A percentile compares a stretch with the other conserved stretches of the same genome.
These are phyloP conservation scores for Talaromyces sp. DNA, from an alignment of 2,329 filamentous ascomycete species.

Conservation along the genomic window DNA sequence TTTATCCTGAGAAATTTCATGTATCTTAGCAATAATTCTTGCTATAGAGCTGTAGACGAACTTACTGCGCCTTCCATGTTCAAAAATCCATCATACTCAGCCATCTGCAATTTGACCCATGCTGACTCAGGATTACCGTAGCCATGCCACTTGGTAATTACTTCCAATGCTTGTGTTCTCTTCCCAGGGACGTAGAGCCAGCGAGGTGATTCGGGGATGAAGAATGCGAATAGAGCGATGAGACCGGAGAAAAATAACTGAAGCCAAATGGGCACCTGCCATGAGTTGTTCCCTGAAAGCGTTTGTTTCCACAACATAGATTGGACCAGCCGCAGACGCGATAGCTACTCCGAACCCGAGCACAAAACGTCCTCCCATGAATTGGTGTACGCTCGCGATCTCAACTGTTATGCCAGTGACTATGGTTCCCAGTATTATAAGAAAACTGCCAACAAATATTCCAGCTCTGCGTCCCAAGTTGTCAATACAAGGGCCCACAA, in stretches of 20 bases:
- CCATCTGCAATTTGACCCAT: conserved; percentile 26
- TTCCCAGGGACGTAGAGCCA: conserved; percentile 39
- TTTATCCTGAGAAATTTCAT: no score
- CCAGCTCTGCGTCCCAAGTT: conserved; percentile 49
- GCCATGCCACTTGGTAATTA: conserved; percentile 15
- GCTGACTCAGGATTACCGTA: conserved; percentile 23
- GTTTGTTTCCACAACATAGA: conserved; percentile 60
- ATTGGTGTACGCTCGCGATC: conserved; percentile 34
- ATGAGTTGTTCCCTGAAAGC: conserved; percentile 48
- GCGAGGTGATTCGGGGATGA: conserved; percentile 42
- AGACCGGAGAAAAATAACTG: conserved; percentile 44
- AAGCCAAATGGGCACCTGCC: conserved; percentile 55
- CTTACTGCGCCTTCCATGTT: no score
- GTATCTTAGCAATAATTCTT: no score
- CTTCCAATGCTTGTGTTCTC: conserved; percentile 30
- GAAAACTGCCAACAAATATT: conserved; percentile 51
- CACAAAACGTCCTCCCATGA: conserved; percentile 53
- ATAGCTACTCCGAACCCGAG: conserved; percentile 58
- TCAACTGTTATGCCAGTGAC: conserved; percentile 39
- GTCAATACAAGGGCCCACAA: conserved; percentile 42
- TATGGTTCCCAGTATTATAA: conserved; percentile 49
- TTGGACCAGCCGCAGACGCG: conserved; percentile 54
- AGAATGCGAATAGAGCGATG: conserved; percentile 35
- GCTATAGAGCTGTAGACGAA: conserved; percentile 2
- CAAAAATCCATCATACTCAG: no score